Evolutionary conservation across 192 early-diverging fungal species (phyloP).

Genomic region (Lobosporangium transversale): DNA sequence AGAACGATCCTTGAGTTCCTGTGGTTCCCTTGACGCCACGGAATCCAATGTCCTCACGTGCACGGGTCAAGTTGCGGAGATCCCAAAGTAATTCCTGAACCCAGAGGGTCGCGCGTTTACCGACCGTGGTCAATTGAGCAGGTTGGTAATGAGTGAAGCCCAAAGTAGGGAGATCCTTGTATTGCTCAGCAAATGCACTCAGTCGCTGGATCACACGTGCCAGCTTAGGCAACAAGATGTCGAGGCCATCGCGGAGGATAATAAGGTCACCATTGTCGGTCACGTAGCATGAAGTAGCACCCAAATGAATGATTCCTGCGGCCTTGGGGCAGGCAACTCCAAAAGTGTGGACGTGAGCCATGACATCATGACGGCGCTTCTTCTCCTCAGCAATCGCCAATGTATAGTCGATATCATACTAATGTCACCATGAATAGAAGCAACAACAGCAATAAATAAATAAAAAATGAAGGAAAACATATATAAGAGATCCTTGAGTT

Average conservation of each 20-base stretch:
- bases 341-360: conserved; percentile 99
- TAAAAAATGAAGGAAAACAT: background rate
- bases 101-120: conserved; percentile 97
- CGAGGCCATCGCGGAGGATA: conserved; percentile 93
- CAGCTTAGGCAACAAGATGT: conserved; percentile 91
- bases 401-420: conserved; percentile 87
- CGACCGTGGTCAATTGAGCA: conserved; percentile 97
- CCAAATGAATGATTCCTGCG: conserved; percentile 96
- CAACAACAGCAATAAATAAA: too few relatives aligned
- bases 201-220: conserved; percentile 84
- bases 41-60: conserved; percentile 88
- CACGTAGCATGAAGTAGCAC: conserved; percentile 99
- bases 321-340: conserved; percentile 85
- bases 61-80: conserved; percentile 91
- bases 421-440: too few relatives aligned
- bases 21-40: conserved; percentile 99
- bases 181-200: conserved; percentile 77
- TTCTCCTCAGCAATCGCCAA: conserved; percentile 92
- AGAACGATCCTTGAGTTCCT: conserved; percentile 97
- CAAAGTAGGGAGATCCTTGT: conserved; percentile 90
- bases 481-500: background rate
- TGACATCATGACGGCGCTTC: conserved; percentile 95
- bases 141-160: conserved; percentile 99
- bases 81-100: conserved; percentile 97
- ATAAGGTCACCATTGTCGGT: conserved; percentile 99